Base-by-base conservation (phyloP, 2,329 filamentous ascomycete genomes). In the Aspergillus tubingensis region DNA sequence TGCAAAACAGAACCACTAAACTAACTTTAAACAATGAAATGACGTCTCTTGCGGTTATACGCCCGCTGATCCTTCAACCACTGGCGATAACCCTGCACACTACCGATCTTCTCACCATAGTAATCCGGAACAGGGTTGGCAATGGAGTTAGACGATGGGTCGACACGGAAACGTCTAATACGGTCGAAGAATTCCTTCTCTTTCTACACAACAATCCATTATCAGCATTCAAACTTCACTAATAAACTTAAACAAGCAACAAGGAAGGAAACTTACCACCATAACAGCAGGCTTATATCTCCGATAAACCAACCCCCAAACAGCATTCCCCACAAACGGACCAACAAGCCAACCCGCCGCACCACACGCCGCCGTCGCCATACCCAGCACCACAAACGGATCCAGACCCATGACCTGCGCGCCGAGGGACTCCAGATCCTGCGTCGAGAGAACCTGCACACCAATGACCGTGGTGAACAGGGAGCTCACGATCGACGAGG, bases 1-100 rank as follows among this genome's bases (percentile, higher is more conserved):
- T 30, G 43, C 17, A 43, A 54, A 27, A 44, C n/a, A 13, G 19
- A 6, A 36, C 47, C 27, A 50, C 57, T 65, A 5, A 36, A 36
- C 32, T 27, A 36, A 36, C 32, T 27, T 8, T 68, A 77, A n/a
- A 67, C 54, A 60, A 79, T 75, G 62, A 77, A 77, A 62, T 69
- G 77, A 48, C 75, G 73, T 75, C 87, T 88, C 86, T 96, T 96
- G 82, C 92, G 92, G 81, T 96, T 96, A 81, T 96, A 99, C 8
- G 93, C 94, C 64, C 94, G 85, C 82, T 98, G 95, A 74, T 99
- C 95, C 83, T 96, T 98, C 72, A 99, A 80, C 95, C 95, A 99
- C 76, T 92, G 89, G 71, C 95, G 84, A 77, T 98, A 99, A 50
- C 91, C 93, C 57, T 88, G 84, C 21, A 98, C 92, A 70, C 92